phyloP scores from a whole-genome alignment of 2,329 filamentous ascomycete species.

The Pseudopithomyces maydicus region DNA sequence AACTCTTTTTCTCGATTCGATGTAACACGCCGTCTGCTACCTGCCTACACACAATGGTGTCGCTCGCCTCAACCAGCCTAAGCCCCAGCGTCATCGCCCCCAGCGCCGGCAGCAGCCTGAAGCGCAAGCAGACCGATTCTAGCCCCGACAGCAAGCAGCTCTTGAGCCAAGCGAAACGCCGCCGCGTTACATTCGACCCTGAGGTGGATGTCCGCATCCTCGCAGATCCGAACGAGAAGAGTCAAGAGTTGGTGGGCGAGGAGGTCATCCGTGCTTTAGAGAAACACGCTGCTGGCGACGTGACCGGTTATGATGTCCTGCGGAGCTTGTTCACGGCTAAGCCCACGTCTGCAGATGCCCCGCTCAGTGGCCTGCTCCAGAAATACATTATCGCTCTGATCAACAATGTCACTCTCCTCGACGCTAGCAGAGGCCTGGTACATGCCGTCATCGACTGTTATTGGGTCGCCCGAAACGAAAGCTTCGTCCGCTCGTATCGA shows the following conservation, averaged over 20 bases:
- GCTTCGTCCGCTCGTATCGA: constrained; percentile 62
- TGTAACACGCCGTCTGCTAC: constrained; percentile 29
- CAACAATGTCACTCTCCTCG: constrained; percentile 60
- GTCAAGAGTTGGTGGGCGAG: constrained; percentile 62
- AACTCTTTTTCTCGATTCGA: constrained; percentile 21
- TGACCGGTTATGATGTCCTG: constrained; percentile 61
- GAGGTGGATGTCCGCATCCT: constrained; percentile 53
- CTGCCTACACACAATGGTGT: constrained; percentile 38
- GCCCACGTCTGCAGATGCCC: constrained; percentile 54
- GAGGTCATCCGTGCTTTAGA: constrained; percentile 65
- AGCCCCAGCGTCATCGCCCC: constrained; percentile 34
- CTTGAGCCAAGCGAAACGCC: constrained; percentile 48
- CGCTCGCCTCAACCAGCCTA: constrained; percentile 40
- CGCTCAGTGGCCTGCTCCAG: constrained; percentile 57
- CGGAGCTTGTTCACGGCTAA: constrained; percentile 58
- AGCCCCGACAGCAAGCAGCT: constrained; percentile 40
- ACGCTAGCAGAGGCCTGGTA: constrained; percentile 63
- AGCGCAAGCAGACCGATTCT: constrained; percentile 41
- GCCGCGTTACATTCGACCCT: constrained; percentile 55
- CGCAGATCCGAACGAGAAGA: constrained; percentile 55
- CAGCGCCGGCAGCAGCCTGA: constrained; percentile 41
- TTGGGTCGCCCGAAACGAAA: constrained; percentile 66
- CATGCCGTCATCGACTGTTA: constrained; percentile 62
- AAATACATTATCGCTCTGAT: constrained; percentile 65
- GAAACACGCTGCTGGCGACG: constrained; percentile 58